These are phyloP conservation scores for Cutaneotrichosporon sp. DNA, from an alignment of 1,284 basidiomycete genomes.

Conservation along the genomic window DNA sequence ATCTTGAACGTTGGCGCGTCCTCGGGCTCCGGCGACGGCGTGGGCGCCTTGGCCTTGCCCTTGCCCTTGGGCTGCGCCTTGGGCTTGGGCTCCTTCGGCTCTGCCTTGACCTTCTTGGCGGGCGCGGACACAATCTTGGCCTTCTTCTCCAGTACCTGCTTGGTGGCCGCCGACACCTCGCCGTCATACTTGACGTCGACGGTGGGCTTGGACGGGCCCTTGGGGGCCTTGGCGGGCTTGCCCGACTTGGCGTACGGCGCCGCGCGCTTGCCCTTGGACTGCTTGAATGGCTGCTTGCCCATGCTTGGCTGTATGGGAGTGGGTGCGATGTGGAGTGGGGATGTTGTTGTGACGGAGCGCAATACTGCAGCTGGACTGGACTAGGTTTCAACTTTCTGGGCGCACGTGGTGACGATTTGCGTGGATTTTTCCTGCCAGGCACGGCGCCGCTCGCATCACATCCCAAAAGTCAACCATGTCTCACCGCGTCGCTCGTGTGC, in stretches of 20 bases:
- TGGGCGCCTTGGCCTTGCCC: not conserved
- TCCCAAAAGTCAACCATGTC: not conserved
- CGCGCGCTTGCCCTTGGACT: constrained; percentile 23
- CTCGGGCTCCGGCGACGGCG: constrained; percentile 4
- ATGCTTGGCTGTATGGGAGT: constrained; percentile 17
- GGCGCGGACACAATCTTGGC: constrained; percentile 3
- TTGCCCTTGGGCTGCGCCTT: constrained; percentile 18
- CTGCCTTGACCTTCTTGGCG: constrained; percentile 12
- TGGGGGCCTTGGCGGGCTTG: constrained; percentile 14
- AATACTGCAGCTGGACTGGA: not conserved
- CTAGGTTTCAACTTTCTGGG: constrained; percentile 15
- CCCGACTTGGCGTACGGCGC: constrained; percentile 20
- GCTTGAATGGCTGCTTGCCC: constrained; percentile 37
- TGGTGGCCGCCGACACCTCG: constrained; percentile 14
- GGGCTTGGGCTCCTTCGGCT: constrained; percentile 26
- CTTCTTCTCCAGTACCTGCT: not conserved
- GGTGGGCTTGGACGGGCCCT: constrained; percentile 32
- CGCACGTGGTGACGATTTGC: not conserved
- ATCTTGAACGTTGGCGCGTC: constrained; percentile 69
- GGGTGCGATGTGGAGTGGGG: not conserved
- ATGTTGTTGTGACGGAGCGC: constrained; percentile 4
- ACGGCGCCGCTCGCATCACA: not conserved
- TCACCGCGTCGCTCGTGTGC: not conserved
- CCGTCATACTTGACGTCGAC: constrained; percentile 47
- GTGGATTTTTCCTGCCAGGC: not conserved